Base-by-base conservation (phyloP, 2,329 filamentous ascomycete genomes). In the Neurospora sp. region DNA sequence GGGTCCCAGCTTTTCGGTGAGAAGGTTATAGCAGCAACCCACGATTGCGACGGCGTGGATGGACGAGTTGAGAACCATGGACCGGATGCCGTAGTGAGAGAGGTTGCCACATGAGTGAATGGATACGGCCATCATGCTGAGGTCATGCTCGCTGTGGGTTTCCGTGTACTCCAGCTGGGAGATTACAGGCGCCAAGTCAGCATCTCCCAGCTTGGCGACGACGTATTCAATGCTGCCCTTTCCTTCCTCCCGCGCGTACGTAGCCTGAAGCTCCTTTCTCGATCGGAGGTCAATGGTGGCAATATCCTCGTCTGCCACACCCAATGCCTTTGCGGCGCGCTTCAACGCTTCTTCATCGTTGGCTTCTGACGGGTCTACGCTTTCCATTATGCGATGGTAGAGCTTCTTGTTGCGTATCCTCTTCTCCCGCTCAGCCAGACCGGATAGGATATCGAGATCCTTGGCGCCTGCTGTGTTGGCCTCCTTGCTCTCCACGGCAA, bases 51-150 rank as follows among this genome's bases (percentile, higher is more conserved):
- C 91, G n/a, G 93, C 93, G 39, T 89, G 88, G 69, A 98, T 94
- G 4, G 89, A 87, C 0, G 91, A 90, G 77, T 97, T 98, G 70
- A 96, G 82, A 1, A 94, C 81, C 23, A 99, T 86, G 0, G 95
- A 96, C 15, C 93, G 90, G 70, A 99, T 90, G 10, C 92, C 96
- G 78, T 96, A 94, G 79, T 99, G 96, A 0, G 96, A 91, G n/a
- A 99, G 88, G 75, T 99, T 98, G 38, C 96, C 96, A 78, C 96
- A 99, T 0, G 95, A 98, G 79, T 99, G 96, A 19, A 99, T 92
- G 0, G 96, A 98, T 38, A 98, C 90, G 17, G 95, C 92, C 90
- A 97, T 93, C 43, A 96, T 83, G 10, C 81, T 82, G 71, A 84
- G 82, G 15, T 84, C 80, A 19, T 78, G 73, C 70, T 80, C 76